Base-by-base conservation (phyloP, 768 basidiomycete species). In the Cystobasidium onofrii region DNA sequence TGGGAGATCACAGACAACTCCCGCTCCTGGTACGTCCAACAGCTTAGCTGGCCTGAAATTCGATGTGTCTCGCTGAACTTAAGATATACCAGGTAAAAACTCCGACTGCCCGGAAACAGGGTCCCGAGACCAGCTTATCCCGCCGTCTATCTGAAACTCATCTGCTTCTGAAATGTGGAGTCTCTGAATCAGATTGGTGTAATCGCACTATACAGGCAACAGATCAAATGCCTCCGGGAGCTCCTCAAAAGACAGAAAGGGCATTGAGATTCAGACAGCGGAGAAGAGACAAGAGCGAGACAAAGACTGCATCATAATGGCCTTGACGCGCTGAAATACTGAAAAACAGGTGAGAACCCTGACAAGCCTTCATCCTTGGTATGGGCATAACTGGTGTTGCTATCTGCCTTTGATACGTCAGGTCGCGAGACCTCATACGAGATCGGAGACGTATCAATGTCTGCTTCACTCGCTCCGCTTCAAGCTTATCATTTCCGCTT, bases 381-480 rank as follows among this genome's bases (percentile, higher is more conserved):
- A n/a, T n/a, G n/a, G n/a, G n/a, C n/a, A n/a, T n/a, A n/a, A n/a
- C n/a, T n/a, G n/a, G n/a, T n/a, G n/a, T n/a, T n/a, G n/a, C n/a
- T n/a, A n/a, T n/a, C n/a, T n/a, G n/a, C n/a, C n/a, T n/a, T n/a
- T n/a, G n/a, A n/a, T n/a, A n/a, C 17, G 1, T 23, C 75, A 95
- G 93, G 85, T 92, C 31, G 96, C n/a, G 96, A 12, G 93, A 97
- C 65, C 85, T 99, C 1, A 84, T 98, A 29, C 91, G 90, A 77
- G 96, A 99, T 80, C 97, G 95, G 94, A 85, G 96, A 43, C 82
- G 96, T 41, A 88, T 97, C 85, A 99, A 99, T 79, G 96, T 99
- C n/a, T 90, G 92, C 7, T 92, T 98, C 80, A 97, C 95, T 0
- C 88, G 96, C 18, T 95, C 94, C 87, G 89, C 70, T 86, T 87